These are phyloP conservation scores for Paramyrothecium sp. DNA, from an alignment of 2,329 filamentous ascomycete genomes.

Conservation along the genomic window DNA sequence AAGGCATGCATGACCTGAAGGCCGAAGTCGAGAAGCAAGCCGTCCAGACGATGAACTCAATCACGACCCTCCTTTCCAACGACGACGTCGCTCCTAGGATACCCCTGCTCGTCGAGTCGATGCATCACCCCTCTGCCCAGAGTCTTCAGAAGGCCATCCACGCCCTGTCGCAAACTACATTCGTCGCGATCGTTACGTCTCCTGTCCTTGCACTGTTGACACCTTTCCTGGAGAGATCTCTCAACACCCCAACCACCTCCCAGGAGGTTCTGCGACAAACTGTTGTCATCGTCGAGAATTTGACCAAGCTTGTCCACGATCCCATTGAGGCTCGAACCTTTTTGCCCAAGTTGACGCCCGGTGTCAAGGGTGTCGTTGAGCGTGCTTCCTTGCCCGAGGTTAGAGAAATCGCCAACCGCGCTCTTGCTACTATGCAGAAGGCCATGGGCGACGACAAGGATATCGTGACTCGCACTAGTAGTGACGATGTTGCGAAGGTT, in stretches of 20 bases:
- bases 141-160: conserved; percentile 95
- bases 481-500: conserved; percentile 71
- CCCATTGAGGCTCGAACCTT: conserved; percentile 93
- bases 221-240: conserved; percentile 86
- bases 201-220: conserved; percentile 93
- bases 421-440: conserved; percentile 84
- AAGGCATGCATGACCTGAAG: conserved; percentile 96
- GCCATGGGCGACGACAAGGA: conserved; percentile 77
- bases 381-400: conserved; percentile 93
- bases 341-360: conserved; percentile 89
- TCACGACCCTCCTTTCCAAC: conserved; percentile 89
- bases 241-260: conserved; percentile 86
- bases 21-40: conserved; percentile 84
- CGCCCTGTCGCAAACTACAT: conserved; percentile 95
- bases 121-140: conserved; percentile 89
- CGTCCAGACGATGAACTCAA: conserved; percentile 85
- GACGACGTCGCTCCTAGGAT: conserved; percentile 94
- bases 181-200: conserved; percentile 93
- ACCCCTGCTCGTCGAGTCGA: conserved; percentile 87
- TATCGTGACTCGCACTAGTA: conserved; percentile 63
- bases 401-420: conserved; percentile 80
- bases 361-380: conserved; percentile 85
- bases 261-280: conserved; percentile 96
- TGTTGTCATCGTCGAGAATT: conserved; percentile 93
- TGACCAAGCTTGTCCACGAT: conserved; percentile 96